These are phyloP conservation scores for Diaporthe helianthi DNA, from an alignment of 2,329 filamentous ascomycete genomes.

Conservation along the genomic window DNA sequence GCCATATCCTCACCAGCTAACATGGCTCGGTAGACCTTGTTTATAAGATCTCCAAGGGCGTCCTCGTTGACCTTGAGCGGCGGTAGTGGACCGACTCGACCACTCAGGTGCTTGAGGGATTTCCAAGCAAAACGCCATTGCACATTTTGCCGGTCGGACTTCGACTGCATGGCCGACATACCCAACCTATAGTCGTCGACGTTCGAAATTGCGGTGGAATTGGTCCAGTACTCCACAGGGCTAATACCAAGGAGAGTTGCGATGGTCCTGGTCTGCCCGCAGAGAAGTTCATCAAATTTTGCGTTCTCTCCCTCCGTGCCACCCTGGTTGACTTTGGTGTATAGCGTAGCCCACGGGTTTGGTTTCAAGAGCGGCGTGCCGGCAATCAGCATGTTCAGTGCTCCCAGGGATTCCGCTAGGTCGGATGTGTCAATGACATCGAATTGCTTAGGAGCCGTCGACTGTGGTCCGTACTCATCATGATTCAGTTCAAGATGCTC, in stretches of 20 bases:
- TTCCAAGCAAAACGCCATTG: constrained; percentile 43
- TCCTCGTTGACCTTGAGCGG: constrained; percentile 44
- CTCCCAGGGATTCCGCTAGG: constrained; percentile 52
- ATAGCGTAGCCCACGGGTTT: constrained; percentile 53
- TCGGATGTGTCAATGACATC: constrained; percentile 64
- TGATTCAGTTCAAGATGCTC: constrained; percentile 51
- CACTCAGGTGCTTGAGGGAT: constrained; percentile 34
- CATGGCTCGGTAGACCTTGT: constrained; percentile 53
- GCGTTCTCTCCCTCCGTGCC: constrained; percentile 51
- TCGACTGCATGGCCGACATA: constrained; percentile 33
- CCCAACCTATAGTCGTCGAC: constrained; percentile 49
- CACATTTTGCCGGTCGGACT: constrained; percentile 33
- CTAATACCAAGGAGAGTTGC: constrained; percentile 59
- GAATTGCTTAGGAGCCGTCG: constrained; percentile 52
- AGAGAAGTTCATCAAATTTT: constrained; percentile 36
- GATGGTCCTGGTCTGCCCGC: constrained; percentile 44
- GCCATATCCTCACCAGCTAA: constrained; percentile 50
- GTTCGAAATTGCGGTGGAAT: constrained; percentile 50
- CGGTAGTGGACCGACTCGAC: constrained; percentile 28
- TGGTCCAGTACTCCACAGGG: constrained; percentile 59
- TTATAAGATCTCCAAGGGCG: constrained; percentile 49
- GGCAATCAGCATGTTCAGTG: constrained; percentile 54
- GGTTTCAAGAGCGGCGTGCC: constrained; percentile 54
- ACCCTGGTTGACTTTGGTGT: constrained; percentile 34
- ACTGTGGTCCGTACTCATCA: constrained; percentile 47